Evolutionary conservation across 306 rosid species (phyloP), one percentile per base, ranked within the genome.

Genomic region (Cicer cuneatum): DNA sequence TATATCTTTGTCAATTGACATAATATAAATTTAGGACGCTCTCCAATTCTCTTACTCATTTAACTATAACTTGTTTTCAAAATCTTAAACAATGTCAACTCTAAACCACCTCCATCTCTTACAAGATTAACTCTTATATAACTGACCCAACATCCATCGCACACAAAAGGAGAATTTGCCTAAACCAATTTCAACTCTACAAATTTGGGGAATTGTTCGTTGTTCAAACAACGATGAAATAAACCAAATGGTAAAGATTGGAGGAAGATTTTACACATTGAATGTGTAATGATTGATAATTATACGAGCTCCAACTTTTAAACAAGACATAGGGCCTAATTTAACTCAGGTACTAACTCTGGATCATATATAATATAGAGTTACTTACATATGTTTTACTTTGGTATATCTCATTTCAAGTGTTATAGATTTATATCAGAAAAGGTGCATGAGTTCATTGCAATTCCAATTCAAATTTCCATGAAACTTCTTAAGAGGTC

Each of bases 41-140:
- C 10, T 85, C 86, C 1, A 0, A 37, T 2, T 54, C 59, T 47
- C 84, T 85, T 18, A 6, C 12, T 2, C 0, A 0, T 13, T 72
- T 78, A 10, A 0, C 0, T 0, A 7, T 66, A 3, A 0, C 13
- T 21, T 7, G 0, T 0, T 24, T 66, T 46, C 40, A 19, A 10
- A 68, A 79, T 15, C 80, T 85, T 6, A 56, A 2, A 63, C 54
- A n/a, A 10, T n/a, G n/a, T n/a, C n/a, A n/a, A n/a, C n/a, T n/a
- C 14, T 58, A 9, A 66, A 76, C 40, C 66, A 72, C 10, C 79
- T 47, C 24, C 24, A 15, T 71, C 77, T 39, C 79, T 81, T n/a
- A 1, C 2, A 33, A 0, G 0, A 0, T 43, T 78, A 21, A 0
- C 0, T 4, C 21, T 69, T 1, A 0, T 0, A n/a, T 0, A 0